These are phyloP conservation scores for Vanderwaltozyma verrucispora DNA, from an alignment of 805 yeast species.

Conservation along the genomic window DNA sequence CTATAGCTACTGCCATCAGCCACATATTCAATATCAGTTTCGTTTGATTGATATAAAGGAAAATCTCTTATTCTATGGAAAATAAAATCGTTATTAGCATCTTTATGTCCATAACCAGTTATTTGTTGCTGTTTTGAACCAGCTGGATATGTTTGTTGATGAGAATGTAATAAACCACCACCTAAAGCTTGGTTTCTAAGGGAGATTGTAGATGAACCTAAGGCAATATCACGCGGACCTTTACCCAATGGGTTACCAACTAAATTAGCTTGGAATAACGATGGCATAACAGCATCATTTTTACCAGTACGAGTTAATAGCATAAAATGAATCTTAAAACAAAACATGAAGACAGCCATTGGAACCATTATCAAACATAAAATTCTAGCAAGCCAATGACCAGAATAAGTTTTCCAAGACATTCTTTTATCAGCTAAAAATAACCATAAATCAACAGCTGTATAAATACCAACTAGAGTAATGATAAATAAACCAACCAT, in stretches of 20 bases:
- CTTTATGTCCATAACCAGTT: slow-evolving; percentile 86
- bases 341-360: slow-evolving; percentile 45
- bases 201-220: slow-evolving; percentile 43
- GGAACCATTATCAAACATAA: slow-evolving; percentile 59
- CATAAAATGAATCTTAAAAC: slow-evolving; percentile 69
- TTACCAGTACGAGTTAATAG: slow-evolving; percentile 64
- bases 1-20: slow-evolving; percentile 60
- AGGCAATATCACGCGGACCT: slow-evolving; percentile 63
- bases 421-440: slow-evolving; percentile 61
- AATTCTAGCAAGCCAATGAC: slow-evolving; percentile 60
- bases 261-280: slow-evolving; percentile 72
- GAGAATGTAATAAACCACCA: slow-evolving; percentile 80
- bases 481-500: slow-evolving; percentile 96
- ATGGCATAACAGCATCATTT: slow-evolving; percentile 74
- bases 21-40: slow-evolving; percentile 30
- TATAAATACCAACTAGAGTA: slow-evolving; percentile 78
- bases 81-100: slow-evolving; percentile 74
- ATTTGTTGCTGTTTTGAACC: slow-evolving; percentile 93
- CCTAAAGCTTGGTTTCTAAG: slow-evolving; percentile 59
- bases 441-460: slow-evolving; percentile 79
- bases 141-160: slow-evolving; percentile 72
- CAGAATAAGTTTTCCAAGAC: slow-evolving; percentile 38
- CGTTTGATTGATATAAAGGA: slow-evolving; percentile 18
- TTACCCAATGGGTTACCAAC: slow-evolving; percentile 50
- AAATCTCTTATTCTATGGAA: slow-evolving; percentile 48